Evolutionary conservation across 2,329 filamentous ascomycete species (phyloP).

Genomic region (Botrytis galanthina): DNA sequence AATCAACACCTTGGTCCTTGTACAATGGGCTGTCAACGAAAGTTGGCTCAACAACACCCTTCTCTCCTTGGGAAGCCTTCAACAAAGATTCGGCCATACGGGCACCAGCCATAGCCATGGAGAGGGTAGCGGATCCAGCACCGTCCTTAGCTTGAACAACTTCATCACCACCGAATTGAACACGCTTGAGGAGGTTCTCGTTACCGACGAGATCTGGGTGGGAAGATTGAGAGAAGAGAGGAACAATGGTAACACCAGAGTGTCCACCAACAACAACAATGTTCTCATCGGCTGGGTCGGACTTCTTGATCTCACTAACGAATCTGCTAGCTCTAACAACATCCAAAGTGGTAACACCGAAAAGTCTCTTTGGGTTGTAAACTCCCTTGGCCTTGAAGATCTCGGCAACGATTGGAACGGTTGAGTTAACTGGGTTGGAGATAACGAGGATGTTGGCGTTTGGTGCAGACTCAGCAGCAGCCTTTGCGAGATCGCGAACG

Average conservation of each 20-base stretch:
- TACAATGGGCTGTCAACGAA: conserved; percentile 96
- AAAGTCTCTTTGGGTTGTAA: conserved; percentile 93
- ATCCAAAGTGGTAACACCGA: conserved; percentile 97
- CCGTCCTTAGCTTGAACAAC: conserved; percentile 99
- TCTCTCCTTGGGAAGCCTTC: conserved; percentile 88
- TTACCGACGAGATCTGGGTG: conserved; percentile 80
- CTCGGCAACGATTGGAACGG: conserved; percentile 95
- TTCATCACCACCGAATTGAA: conserved; percentile 99
- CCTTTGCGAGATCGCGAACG: conserved; percentile 88
- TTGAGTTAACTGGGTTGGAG: conserved; percentile 99
- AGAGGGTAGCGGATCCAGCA: conserved; percentile 93
- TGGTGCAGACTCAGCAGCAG: conserved; percentile 81
- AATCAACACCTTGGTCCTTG: conserved; percentile 97
- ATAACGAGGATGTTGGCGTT: conserved; percentile 96
- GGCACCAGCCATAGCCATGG: conserved; percentile 95
- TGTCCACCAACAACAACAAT: conserved; percentile 96
- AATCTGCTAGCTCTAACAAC: conserved; percentile 98
- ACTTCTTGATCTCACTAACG: conserved; percentile 84
- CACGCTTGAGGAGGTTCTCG: conserved; percentile 75
- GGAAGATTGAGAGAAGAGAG: conserved; percentile 90
- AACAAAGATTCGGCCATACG: conserved; percentile 86
- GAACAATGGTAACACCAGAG: conserved; percentile 97
- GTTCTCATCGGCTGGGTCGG: conserved; percentile 88
- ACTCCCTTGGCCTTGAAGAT: conserved; percentile 90
- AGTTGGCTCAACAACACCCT: conserved; percentile 91